phyloP scores from a whole-genome alignment of 371 early-diverging fungal genomes.

The Neoconidiobolus thromboides region DNA sequence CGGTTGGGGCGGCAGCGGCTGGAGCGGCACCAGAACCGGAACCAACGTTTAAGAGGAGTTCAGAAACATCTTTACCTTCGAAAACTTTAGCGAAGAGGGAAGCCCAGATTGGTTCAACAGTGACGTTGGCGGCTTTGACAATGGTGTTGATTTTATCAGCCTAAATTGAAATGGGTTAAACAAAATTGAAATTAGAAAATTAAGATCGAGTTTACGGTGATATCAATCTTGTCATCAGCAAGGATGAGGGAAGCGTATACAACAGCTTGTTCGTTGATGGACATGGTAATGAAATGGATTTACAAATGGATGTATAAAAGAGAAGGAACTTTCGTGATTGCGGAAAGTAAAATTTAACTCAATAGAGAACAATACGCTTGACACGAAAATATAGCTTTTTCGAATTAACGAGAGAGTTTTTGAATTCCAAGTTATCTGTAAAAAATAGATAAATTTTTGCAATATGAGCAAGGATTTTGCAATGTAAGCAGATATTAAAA shows the following conservation, averaged over 20 bases:
- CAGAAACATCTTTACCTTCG: slow-evolving; percentile 78
- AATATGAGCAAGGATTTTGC: too few species aligned
- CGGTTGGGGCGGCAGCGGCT: slow-evolving; percentile 34
- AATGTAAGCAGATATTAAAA: too few species aligned
- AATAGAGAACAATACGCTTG: slow-evolving; percentile 6
- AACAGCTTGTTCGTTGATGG: slow-evolving; percentile 66
- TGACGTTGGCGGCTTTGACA: slow-evolving; percentile 79
- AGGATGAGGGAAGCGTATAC: slow-evolving; percentile 96
- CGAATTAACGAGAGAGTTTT: too few species aligned
- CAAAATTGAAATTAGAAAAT: slow-evolving; percentile 5
- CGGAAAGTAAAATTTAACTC: slow-evolving; percentile 8
- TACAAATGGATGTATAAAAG: not conserved
- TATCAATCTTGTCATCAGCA: slow-evolving; percentile 86
- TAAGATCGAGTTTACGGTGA: slow-evolving; percentile 56
- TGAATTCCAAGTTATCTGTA: too few species aligned
- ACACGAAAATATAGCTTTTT: not conserved
- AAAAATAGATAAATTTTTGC: too few species aligned
- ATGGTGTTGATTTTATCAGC: slow-evolving; percentile 87
- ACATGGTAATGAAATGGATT: slow-evolving; percentile 7
- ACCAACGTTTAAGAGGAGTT: slow-evolving; percentile 84
- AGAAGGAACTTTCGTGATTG: not conserved
- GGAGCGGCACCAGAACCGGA: slow-evolving; percentile 37
- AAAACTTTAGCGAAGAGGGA: slow-evolving; percentile 94
- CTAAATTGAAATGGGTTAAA: slow-evolving; percentile 21
- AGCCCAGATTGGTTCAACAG: slow-evolving; percentile 91